A percentile compares a stretch with the other conserved stretches of the same genome.
These are phyloP conservation scores for Lipomyces yamadae DNA, from an alignment of 805 yeast genomes.

Conservation along the genomic window DNA sequence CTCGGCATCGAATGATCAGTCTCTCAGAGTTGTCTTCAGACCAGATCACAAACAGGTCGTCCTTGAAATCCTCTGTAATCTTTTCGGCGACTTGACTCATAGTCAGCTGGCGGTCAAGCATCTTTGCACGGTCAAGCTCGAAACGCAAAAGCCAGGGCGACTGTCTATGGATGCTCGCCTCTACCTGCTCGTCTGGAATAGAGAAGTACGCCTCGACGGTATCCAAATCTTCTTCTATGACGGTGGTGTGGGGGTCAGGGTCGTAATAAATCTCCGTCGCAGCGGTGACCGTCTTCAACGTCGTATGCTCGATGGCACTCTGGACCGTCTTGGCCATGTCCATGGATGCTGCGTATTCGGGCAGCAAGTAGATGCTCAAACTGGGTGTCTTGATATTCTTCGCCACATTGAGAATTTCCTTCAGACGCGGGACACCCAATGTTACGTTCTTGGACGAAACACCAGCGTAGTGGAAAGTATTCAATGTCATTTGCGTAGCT, in stretches of 20 bases:
- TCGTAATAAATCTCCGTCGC: conserved; percentile 97
- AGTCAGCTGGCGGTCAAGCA: conserved; percentile 96
- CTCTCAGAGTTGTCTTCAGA: conserved; percentile 98
- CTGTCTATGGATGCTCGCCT: conserved; percentile 89
- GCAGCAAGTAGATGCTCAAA: conserved; percentile 85
- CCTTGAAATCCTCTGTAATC: conserved; percentile 89
- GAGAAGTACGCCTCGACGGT: conserved; percentile 97
- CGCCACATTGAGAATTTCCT: conserved; percentile 97
- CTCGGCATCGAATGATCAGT: conserved; percentile 96
- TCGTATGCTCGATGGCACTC: conserved; percentile 96
- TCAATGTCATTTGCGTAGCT: conserved; percentile 96
- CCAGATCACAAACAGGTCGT: conserved; percentile 97
- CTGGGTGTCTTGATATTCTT: conserved; percentile 99
- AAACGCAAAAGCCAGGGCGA: conserved; percentile 98
- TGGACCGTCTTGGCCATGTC: conserved; percentile 94
- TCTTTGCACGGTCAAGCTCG: conserved; percentile 96
- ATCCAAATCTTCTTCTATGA: conserved; percentile 94
- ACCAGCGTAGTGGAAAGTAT: conserved; percentile 98
- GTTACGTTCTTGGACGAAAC: conserved; percentile 96
- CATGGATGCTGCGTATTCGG: conserved; percentile 81
- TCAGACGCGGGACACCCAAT: conserved; percentile 95
- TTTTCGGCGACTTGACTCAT: conserved; percentile 98
- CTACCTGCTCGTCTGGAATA: conserved; percentile 96
- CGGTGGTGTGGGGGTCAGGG: conserved; percentile 97
- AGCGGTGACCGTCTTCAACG: conserved; percentile 92